A percentile compares a stretch with the other conserved stretches of the same genome.
Evolutionary conservation across 306 rosid species (phyloP).

Genomic region (Psophocarpus tetragonolobus): DNA sequence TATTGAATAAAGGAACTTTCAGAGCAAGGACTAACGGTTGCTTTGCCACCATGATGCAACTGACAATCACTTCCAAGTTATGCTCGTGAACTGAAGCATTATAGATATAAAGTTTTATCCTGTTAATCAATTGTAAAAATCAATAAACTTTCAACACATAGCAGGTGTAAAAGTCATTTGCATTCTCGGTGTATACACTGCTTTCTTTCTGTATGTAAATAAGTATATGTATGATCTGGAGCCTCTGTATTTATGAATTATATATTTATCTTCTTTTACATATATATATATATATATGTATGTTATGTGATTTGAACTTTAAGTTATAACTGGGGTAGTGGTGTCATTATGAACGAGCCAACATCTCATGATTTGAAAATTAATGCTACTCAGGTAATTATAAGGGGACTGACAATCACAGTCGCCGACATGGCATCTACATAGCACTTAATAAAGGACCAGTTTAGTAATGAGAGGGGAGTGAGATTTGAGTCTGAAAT

Average conservation of each 20-base stretch:
- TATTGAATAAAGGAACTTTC: slow-evolving; percentile 33
- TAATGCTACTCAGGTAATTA: neutral
- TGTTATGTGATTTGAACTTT: neutral
- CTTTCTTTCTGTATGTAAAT: no score
- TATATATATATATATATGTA: neutral
- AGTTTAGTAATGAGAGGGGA: neutral
- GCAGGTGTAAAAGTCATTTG: no score
- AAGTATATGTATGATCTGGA: neutral
- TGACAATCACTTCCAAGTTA: slow-evolving; percentile 30
- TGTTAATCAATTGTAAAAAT: neutral
- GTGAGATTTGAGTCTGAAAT: slow-evolving; percentile 1
- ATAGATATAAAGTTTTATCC: neutral
- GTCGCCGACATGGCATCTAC: neutral
- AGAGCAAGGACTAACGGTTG: slow-evolving; percentile 21
- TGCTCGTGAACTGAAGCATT: neutral
- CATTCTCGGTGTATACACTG: no score
- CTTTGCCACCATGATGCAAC: slow-evolving; percentile 12
- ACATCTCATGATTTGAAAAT: neutral
- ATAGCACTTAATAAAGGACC: neutral
- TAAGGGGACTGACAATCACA: neutral
- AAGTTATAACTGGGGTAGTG: neutral
- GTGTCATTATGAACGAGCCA: neutral
- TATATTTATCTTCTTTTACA: neutral
- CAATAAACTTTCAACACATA: no score
- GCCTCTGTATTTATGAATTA: neutral